A percentile compares a stretch with the other conserved stretches of the same genome.
Conservation (phyloP, 2,329 filamentous ascomycete genomes). For the Talaromyces piceae region DNA sequence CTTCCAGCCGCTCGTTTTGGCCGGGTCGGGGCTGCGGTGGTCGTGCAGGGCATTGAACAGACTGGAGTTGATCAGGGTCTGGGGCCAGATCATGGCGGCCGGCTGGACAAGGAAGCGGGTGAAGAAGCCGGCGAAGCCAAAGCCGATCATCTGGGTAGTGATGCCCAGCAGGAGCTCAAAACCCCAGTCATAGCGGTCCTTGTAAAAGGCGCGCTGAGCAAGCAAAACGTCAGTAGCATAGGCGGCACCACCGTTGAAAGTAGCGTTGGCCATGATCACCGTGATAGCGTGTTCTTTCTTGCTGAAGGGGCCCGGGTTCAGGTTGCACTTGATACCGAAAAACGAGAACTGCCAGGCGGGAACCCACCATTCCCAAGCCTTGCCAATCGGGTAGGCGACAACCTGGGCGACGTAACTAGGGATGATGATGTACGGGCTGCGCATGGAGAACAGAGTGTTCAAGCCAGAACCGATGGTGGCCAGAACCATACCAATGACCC, state of each 20-base stretch:
- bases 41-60: conserved; percentile 70
- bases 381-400: conserved; percentile 49
- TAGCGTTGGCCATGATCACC: conserved; percentile 55
- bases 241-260: conserved; percentile 52
- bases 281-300: conserved; percentile 42
- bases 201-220: conserved; percentile 64
- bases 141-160: conserved; percentile 62
- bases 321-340: conserved; percentile 31
- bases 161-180: conserved; percentile 62
- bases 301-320: conserved; percentile 40
- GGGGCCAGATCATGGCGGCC: conserved; percentile 69
- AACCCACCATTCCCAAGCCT: conserved; percentile 33
- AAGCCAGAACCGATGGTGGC: conserved; percentile 56
- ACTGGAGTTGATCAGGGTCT: conserved; percentile 57
- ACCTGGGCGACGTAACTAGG: conserved; percentile 58
- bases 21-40: conserved; percentile 46
- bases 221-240: conserved; percentile 70
- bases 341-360: conserved; percentile 28
- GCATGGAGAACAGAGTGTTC: conserved; percentile 52
- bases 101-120: conserved; percentile 50
- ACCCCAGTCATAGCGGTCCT: conserved; percentile 57
- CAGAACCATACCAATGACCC: conserved; percentile 54
- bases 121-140: conserved; percentile 62
- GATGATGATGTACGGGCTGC: conserved; percentile 53
- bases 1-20: conserved; percentile 53